A percentile compares a stretch with the other conserved stretches of the same genome.
Conservation (phyloP, 2,329 filamentous ascomycete species). For the Fusarium cicatricum region DNA sequence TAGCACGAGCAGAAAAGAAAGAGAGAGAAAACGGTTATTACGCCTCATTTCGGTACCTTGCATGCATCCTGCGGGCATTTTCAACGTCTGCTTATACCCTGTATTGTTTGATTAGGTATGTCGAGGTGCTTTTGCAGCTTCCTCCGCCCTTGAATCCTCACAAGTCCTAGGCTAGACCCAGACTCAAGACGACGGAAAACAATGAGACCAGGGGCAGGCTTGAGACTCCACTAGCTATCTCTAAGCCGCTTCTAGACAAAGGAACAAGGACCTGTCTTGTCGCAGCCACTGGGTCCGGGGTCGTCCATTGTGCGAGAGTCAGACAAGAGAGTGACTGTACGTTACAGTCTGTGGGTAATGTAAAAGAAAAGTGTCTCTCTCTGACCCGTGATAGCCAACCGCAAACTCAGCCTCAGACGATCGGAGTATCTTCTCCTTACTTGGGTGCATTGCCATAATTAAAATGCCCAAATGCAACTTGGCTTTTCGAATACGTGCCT, state of each 20-base stretch:
- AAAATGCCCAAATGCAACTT: not conserved
- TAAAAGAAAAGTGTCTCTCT: not conserved
- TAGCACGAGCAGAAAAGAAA: slow-evolving; percentile 15
- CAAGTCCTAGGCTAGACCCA: slow-evolving; percentile 6
- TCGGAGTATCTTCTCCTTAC: slow-evolving; percentile 2
- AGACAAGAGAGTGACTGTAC: not conserved
- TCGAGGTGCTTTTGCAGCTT: too few species aligned
- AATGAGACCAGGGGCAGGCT: slow-evolving; percentile 24
- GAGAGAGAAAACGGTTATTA: slow-evolving; percentile 14
- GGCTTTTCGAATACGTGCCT: not conserved
- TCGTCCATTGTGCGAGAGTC: not conserved
- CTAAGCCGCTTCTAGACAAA: slow-evolving; percentile 32
- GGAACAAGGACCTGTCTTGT: slow-evolving; percentile 19
- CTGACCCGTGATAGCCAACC: slow-evolving; percentile 14
- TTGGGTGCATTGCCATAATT: too few species aligned
- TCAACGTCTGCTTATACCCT: not conserved
- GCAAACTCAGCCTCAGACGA: slow-evolving; percentile 25
- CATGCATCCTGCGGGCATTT: slow-evolving; percentile 6
- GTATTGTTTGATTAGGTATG: too few species aligned
- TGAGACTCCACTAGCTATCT: slow-evolving; percentile 30
- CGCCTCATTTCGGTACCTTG: slow-evolving; percentile 6
- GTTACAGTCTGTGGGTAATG: too few species aligned
- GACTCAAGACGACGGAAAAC: not conserved
- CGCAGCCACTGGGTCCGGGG: too few species aligned
- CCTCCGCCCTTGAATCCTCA: not conserved